Percentiles rank a stretch among this genome's conserved stretches.
Conservation (phyloP, 202 grass and related monocot species). For the Dendrocalamus latiflorus region DNA sequence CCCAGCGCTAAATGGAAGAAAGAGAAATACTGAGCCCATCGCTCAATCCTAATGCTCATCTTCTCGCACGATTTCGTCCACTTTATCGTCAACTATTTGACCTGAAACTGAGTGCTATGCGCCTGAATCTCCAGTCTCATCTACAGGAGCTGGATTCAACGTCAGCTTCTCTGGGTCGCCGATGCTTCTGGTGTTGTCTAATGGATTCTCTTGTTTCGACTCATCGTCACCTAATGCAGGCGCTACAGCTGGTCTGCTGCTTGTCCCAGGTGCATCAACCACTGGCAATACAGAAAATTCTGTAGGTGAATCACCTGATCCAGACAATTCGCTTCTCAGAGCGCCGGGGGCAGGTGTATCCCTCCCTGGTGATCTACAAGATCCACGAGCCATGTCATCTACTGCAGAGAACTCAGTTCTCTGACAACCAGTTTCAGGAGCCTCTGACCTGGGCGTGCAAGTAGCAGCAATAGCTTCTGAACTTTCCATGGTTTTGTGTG, state of each 20-base stretch:
- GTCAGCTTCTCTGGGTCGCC: not conserved
- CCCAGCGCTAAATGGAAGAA: constrained; percentile 22
- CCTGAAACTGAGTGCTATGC: not conserved
- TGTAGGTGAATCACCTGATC: constrained; percentile 19
- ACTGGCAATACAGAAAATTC: constrained; percentile 6
- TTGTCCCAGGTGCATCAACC: constrained; percentile 17
- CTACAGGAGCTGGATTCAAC: constrained; percentile 7
- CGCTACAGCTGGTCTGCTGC: constrained; percentile 12
- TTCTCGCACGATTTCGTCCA: constrained; percentile 13
- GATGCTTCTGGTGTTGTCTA: no score
- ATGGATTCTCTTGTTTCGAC: constrained; percentile 18
- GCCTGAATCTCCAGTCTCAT: not conserved
- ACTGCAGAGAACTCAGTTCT: not conserved
- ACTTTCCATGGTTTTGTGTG: constrained; percentile 6
- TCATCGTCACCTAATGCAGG: not conserved
- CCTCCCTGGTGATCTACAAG: constrained; percentile 5
- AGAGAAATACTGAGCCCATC: not conserved
- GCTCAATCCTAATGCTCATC: constrained; percentile 17
- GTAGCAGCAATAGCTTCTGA: constrained; percentile 12
- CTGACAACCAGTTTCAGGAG: constrained; percentile 28
- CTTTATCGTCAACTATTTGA: not conserved
- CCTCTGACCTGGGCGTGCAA: not conserved
- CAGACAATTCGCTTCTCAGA: not conserved
- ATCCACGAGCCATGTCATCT: constrained; percentile 19
- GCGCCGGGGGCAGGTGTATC: not conserved